phyloP scores from a whole-genome alignment of 148 eudicot genomes.

The Simmondsia chinensis region DNA sequence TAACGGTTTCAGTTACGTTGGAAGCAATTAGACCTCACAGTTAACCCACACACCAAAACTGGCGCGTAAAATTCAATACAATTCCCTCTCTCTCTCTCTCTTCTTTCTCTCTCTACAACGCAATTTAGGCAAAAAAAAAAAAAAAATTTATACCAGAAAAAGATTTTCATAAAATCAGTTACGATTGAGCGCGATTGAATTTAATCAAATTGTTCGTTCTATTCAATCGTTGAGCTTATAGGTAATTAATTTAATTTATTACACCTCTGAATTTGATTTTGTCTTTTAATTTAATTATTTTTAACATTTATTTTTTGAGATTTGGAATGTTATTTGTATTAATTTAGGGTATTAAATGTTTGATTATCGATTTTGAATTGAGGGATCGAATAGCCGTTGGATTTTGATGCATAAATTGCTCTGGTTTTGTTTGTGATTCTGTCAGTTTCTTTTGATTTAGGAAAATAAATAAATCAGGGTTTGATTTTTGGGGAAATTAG shows the following conservation, averaged over 20 bases:
- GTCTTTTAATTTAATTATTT: too few relatives aligned
- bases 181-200: background rate
- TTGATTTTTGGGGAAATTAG: slow-evolving; percentile 8
- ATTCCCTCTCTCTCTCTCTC: background rate
- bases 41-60: slow-evolving; percentile 14
- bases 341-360: too few relatives aligned
- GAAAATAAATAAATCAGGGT: too few relatives aligned
- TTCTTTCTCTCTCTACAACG: background rate
- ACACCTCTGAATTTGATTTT: too few relatives aligned
- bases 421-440: background rate
- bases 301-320: too few relatives aligned
- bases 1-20: too few relatives aligned
- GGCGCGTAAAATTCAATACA: slow-evolving; percentile 8
- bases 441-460: background rate
- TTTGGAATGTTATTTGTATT: too few relatives aligned
- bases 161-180: background rate
- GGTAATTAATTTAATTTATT: too few relatives aligned
- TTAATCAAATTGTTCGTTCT: background rate
- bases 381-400: too few relatives aligned
- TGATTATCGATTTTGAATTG: too few relatives aligned
- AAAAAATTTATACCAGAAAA: background rate
- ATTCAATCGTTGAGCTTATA: background rate
- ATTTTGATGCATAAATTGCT: slow-evolving; percentile 1
- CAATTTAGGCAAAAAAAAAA: slow-evolving; percentile 3
- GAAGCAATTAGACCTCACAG: too few relatives aligned